Evolutionary conservation across 352 stramenopile genomes (phyloP), one percentile per base, ranked within the genome.

Genomic region (Globisporangium recalcitrans): DNA sequence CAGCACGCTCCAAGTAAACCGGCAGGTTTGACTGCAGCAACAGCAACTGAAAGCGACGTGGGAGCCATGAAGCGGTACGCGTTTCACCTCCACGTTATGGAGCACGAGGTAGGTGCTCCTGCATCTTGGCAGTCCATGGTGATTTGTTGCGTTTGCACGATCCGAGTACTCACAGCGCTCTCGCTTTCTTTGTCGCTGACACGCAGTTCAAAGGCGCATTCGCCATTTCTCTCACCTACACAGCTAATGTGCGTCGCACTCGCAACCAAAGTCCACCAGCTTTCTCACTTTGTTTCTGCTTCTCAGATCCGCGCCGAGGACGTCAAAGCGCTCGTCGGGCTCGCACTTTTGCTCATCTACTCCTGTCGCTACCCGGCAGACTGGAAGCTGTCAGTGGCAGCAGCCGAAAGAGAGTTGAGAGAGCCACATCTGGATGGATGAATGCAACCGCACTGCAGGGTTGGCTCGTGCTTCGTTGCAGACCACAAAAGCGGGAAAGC

Each of bases 321-420:
- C 46, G 46, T 73, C 6, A 66, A 80, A 63, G 56, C 63, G 2
- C 69, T 90, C 21, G 67, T 73, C 22, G 72, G 80, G 1, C 64
- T 91, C 8, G 80, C 76, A 16, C 63, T 76, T 21, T 56, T 90
- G 19, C 73, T 91, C 36, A 67, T 79, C 27, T 78, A 76, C 21
- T 77, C 82, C 7, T 90, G 82, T 56, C 76, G 70, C 4, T 91
- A 91, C 58, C 82, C 82, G 1, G 24, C 54, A 49, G 5, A 82
- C 76, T 6, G 66, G 75, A 5, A 38, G 55, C 22, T 88, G 81
- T 40, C 29, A 51, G 9, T 89, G 79, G 77, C 58, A 71, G 19
- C 44, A n/a, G 14, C 61, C 59, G 3, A 8, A 24, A 7, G 22
- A 53, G 16, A 21, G 19, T n/a, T 44, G 16, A 44, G 38, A 2